These are phyloP conservation scores for Cladosporium sp. DNA, from an alignment of 2,329 filamentous ascomycete species.

Conservation along the genomic window DNA sequence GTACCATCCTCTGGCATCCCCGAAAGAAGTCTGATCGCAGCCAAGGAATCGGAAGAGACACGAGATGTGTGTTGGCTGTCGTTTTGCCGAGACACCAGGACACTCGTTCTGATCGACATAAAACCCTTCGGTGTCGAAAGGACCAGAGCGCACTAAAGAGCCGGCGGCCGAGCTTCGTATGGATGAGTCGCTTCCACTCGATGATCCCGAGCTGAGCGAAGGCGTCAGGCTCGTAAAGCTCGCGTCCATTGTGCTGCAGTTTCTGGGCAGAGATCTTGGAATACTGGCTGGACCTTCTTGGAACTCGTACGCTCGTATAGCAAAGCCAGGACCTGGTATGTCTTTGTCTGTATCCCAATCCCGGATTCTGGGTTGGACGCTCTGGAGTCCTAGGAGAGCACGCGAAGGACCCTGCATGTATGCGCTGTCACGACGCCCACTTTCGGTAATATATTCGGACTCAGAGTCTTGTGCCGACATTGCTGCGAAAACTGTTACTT, in stretches of 20 bases:
- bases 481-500: neutral
- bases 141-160: neutral
- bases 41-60: slow-evolving; percentile 27
- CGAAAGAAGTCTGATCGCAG: slow-evolving; percentile 20
- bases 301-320: neutral
- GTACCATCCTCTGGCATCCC: slow-evolving; percentile 22
- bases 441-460: slow-evolving; percentile 16
- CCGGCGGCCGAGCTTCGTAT: slow-evolving; percentile 4
- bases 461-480: slow-evolving; percentile 9
- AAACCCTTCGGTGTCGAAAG: slow-evolving; percentile 4
- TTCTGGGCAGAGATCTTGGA: neutral
- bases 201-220: slow-evolving; percentile 5
- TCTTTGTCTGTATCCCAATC: slow-evolving; percentile 6
- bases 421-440: slow-evolving; percentile 19
- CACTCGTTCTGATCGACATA: neutral
- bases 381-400: neutral
- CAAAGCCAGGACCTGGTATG: neutral
- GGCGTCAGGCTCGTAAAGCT: slow-evolving; percentile 1
- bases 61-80: neutral
- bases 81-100: neutral
- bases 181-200: slow-evolving; percentile 8
- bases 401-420: slow-evolving; percentile 14
- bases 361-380: slow-evolving; percentile 2
- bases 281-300: slow-evolving; percentile 8
- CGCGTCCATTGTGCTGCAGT: neutral